Evolutionary conservation across 345 rosid genomes (phyloP).

Genomic region (Eucalyptus melliodora): DNA sequence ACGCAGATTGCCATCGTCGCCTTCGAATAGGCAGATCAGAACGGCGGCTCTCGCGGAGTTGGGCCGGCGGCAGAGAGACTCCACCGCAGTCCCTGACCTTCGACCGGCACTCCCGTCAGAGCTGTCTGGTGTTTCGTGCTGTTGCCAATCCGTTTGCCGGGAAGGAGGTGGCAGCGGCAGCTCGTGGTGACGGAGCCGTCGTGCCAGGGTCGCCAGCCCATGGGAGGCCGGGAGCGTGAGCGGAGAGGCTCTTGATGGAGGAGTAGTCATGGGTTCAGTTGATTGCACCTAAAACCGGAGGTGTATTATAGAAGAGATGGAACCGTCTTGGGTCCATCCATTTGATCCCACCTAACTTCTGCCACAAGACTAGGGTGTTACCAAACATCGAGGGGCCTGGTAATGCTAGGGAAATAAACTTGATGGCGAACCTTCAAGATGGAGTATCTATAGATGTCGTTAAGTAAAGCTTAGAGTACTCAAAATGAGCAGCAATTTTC

Average conservation of each 20-base stretch:
- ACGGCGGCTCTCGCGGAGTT: conserved; percentile 24
- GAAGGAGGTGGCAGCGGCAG: not conserved
- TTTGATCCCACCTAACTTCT: not conserved
- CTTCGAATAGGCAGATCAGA: conserved; percentile 44
- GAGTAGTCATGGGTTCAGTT: not conserved
- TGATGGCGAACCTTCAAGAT: not conserved
- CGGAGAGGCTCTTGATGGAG: not conserved
- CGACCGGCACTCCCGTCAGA: not conserved
- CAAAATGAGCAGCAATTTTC: not conserved
- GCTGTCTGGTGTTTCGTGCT: not conserved
- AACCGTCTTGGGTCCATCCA: not conserved
- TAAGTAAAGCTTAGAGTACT: not conserved
- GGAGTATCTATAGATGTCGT: not conserved
- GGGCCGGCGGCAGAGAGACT: not conserved
- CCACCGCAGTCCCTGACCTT: not conserved
- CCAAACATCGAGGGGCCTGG: not conserved
- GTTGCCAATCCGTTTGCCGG: not conserved
- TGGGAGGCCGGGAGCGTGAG: not conserved
- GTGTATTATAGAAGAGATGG: not conserved
- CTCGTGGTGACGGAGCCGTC: conserved; percentile 1
- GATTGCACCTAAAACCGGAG: not conserved
- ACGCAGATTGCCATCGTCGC: conserved; percentile 19
- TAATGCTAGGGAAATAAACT: not conserved
- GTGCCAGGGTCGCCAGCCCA: not conserved
- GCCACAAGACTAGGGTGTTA: not conserved